phyloP scores from a whole-genome alignment of 768 basidiomycete genomes.

The Lentinula sp. region DNA sequence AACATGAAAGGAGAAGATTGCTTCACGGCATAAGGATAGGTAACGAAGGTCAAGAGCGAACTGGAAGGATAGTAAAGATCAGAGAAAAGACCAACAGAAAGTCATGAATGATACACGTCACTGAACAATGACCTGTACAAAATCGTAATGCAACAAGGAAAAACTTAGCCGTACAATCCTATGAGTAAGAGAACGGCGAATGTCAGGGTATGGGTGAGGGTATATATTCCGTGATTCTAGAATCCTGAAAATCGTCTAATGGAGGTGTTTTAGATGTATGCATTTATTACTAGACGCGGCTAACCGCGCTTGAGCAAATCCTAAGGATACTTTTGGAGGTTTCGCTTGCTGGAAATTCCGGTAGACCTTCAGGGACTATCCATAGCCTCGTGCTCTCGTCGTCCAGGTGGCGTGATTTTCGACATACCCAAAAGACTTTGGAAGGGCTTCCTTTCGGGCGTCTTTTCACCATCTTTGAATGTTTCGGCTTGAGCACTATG shows the following conservation, averaged over 20 bases:
- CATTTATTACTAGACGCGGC: not conserved
- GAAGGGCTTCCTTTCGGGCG: constrained; percentile 15
- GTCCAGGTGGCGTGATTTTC: not conserved
- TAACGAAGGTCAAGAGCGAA: not conserved
- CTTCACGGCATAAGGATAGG: not conserved
- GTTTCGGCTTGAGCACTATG: not conserved
- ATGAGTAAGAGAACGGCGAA: not conserved
- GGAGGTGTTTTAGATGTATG: not conserved
- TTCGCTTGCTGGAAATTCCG: not conserved
- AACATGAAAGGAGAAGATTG: not conserved
- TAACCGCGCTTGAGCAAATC: not conserved
- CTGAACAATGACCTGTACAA: not conserved
- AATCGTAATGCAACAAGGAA: not conserved
- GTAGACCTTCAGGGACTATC: not conserved
- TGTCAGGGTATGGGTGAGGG: not conserved
- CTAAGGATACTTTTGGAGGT: constrained; percentile 1
- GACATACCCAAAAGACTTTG: not conserved
- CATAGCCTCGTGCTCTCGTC: not conserved
- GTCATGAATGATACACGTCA: not conserved
- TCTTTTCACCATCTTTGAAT: constrained; percentile 15
- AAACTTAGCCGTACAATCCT: not conserved
- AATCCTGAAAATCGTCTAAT: not conserved
- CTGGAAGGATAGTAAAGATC: not conserved
- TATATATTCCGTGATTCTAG: constrained; percentile 3
- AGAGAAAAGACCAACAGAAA: not conserved